These are phyloP conservation scores for Tylopilus intermedius DNA, from an alignment of 768 basidiomycete species.

Conservation along the genomic window DNA sequence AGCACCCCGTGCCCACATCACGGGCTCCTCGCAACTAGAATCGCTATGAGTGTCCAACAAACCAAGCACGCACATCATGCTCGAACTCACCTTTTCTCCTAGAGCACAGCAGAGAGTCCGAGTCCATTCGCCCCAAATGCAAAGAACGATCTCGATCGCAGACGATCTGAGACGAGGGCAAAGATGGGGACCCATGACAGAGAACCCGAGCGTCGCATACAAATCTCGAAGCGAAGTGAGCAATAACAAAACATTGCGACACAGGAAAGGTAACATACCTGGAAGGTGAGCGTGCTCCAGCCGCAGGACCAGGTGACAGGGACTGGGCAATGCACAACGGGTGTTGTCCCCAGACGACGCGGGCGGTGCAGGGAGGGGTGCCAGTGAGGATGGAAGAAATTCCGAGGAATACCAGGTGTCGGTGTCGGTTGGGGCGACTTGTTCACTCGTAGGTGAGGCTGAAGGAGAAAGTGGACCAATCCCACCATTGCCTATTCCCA, in stretches of 20 bases:
- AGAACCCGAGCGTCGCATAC: constrained; percentile 9
- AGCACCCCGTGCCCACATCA: too few species aligned
- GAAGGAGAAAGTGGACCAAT: too few species aligned
- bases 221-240: not conserved
- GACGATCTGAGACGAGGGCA: constrained; percentile 28
- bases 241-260: constrained; percentile 6
- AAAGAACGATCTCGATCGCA: constrained; percentile 70
- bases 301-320: constrained; percentile 14
- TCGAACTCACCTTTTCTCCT: constrained; percentile 16
- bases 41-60: not conserved
- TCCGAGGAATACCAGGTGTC: too few species aligned
- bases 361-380: too few species aligned
- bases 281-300: constrained; percentile 6
- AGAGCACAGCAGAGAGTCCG: not conserved
- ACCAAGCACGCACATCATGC: not conserved
- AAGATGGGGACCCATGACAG: constrained; percentile 1
- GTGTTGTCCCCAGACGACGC: too few species aligned
- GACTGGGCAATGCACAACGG: too few species aligned
- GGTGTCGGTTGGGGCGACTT: too few species aligned
- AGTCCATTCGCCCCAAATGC: constrained; percentile 46
- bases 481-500: too few species aligned
- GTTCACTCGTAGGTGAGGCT: too few species aligned
- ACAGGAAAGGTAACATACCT: constrained; percentile 15
- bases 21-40: constrained; percentile 1
- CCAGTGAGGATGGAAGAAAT: too few species aligned